These are phyloP conservation scores for Cercospora brassicicola DNA, from an alignment of 2,329 filamentous ascomycete species.

Conservation along the genomic window DNA sequence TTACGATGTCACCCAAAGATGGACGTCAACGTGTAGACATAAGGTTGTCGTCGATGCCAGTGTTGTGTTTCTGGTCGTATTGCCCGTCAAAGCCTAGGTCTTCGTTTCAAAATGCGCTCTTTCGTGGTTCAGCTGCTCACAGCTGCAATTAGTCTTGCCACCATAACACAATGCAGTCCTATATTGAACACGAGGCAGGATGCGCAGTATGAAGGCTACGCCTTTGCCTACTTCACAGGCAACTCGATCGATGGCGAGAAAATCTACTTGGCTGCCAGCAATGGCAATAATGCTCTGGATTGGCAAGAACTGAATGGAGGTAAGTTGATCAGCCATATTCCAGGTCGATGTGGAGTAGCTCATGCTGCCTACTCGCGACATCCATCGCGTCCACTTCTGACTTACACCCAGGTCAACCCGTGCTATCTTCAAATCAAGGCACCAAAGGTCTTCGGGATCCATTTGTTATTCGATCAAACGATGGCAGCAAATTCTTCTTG, in stretches of 20 bases:
- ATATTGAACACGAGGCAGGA: slow-evolving; percentile 5
- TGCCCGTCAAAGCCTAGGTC: background rate
- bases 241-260: slow-evolving; percentile 51
- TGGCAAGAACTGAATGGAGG: slow-evolving; percentile 54
- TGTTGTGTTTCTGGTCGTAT: background rate
- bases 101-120: slow-evolving; percentile 11
- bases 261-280: slow-evolving; percentile 54
- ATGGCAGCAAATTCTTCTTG: slow-evolving; percentile 55
- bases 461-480: slow-evolving; percentile 54
- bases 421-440: slow-evolving; percentile 49
- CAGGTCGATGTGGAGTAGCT: background rate
- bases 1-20: background rate
- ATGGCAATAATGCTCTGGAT: slow-evolving; percentile 54
- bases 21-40: background rate
- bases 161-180: slow-evolving; percentile 8
- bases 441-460: slow-evolving; percentile 56
- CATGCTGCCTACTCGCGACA: background rate
- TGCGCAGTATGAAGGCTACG: slow-evolving; percentile 44
- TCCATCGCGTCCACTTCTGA: background rate
- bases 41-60: background rate
- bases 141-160: slow-evolving; percentile 8
- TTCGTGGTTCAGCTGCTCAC: slow-evolving; percentile 7
- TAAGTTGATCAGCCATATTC: background rate
- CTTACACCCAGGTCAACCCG: slow-evolving; percentile 40
- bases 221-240: slow-evolving; percentile 56